Percentiles rank a stretch among this genome's conserved stretches.
These are phyloP conservation scores for Mortierella sp. DNA, from an alignment of 371 early-diverging fungal genomes.

Conservation along the genomic window DNA sequence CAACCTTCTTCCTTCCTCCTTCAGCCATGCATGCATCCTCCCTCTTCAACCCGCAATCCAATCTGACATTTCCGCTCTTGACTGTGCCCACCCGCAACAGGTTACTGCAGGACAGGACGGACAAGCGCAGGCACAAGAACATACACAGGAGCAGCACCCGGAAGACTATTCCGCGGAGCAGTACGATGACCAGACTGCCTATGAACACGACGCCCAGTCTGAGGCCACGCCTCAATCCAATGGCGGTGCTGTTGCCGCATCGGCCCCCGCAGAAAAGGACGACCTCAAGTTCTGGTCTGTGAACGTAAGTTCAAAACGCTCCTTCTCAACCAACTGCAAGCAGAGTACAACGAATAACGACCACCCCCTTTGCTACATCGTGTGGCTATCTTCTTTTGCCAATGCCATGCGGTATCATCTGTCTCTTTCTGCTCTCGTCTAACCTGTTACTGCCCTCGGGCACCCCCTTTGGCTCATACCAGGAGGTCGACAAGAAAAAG, in stretches of 20 bases:
- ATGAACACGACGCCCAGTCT: constrained; percentile 19
- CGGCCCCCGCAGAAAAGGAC: constrained; percentile 40
- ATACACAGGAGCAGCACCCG: constrained; percentile 29
- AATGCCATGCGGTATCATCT: constrained; percentile 11
- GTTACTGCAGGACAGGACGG: constrained; percentile 51
- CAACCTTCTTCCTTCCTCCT: too few relatives aligned
- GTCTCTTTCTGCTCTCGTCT: not conserved
- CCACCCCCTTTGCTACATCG: not conserved
- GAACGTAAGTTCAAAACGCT: constrained; percentile 31
- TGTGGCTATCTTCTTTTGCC: not conserved
- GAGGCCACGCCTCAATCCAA: constrained; percentile 26
- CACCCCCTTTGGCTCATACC: constrained; percentile 22
- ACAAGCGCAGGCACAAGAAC: constrained; percentile 30
- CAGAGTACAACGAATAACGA: too few relatives aligned
- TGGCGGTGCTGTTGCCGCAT: constrained; percentile 22
- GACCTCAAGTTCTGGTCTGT: constrained; percentile 52
- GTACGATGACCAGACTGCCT: constrained; percentile 25
- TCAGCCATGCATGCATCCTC: not conserved
- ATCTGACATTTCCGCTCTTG: not conserved
- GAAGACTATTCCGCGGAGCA: constrained; percentile 45
- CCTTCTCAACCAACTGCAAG: not conserved
- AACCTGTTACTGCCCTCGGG: constrained; percentile 1
- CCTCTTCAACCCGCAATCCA: too few relatives aligned
- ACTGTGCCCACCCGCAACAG: constrained; percentile 9
- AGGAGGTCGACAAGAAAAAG: constrained; percentile 80